Evolutionary conservation across 768 basidiomycete species (phyloP), one percentile per base, ranked within the genome.

Genomic region (Cyclocybe cylindracea): DNA sequence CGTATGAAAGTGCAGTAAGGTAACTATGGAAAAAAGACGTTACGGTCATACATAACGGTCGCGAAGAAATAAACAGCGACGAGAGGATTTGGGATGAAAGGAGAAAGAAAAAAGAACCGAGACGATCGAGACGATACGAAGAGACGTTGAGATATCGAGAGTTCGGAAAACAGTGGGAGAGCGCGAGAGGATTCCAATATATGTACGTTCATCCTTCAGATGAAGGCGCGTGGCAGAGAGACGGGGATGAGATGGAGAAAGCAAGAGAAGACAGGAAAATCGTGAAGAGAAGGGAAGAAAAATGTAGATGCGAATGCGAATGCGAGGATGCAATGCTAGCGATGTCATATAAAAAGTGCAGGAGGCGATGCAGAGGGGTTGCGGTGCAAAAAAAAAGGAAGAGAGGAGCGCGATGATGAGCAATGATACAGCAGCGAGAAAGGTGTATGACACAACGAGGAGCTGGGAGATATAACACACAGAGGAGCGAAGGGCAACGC

Each of bases 401-500:
- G 34, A 16, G 50, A 44, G 43, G 24, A 24, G 24, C 24, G 24
- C 24, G 37, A 42, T 44, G 39, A 44, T 44, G 34, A 44, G 10
- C 38, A 49, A 35, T 44, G 44, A 51, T 51, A 37, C 50, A 51
- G 45, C 45, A 51, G 50, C 39, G 34, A 44, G 50, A 39, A 51
- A 24, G 36, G 39, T 35, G 38, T 13, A 13, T 16, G n/a, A 14
- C 4, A 40, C 19, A 43, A 29, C n/a, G 40, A 42, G 32, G 31
- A 24, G 40, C 36, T 33, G 24, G 10, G 18, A 18, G 7, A 7
- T 13, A 44, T 51, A 24, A 38, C 32, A 18, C 33, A 32, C 29
- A 16, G 39, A 37, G 29, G 16, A n/a, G 8, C 11, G 42, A 38
- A 7, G 39, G 37, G 42, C 19, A 37, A 43, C 39, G 29, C 31